Evolutionary conservation across 2,329 filamentous ascomycete species (phyloP), one percentile per base, ranked within the genome.

Genomic region (Colletotrichum tamarilloi): DNA sequence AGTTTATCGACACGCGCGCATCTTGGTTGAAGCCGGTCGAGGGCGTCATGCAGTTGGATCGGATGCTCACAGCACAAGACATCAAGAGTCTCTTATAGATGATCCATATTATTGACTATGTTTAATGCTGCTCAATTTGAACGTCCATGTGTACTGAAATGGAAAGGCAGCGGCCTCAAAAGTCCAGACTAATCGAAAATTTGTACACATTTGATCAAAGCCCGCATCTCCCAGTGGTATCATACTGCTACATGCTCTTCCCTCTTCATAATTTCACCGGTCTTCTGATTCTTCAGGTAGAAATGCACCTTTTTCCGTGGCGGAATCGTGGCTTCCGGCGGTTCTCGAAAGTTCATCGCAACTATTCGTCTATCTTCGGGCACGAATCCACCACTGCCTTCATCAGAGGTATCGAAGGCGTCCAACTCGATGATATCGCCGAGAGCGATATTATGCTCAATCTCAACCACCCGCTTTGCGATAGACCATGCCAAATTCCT

Each of bases 1-100:
- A 85, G 59, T 92, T 86, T 78, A 80, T 81, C 1, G 85, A 89
- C 78, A 83, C 87, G 74, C 81, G 89, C 2, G 88, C 88, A 19
- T 76, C 59, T 12, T 92, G 89, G 89, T 77, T 88, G 49, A 32
- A 62, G 12, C 30, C 64, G 9, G n/a, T 68, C 1, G 57, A 63
- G 5, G 69, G 35, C 1, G 38, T 58, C 16, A 19, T 38, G 38
- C 69, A 72, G 14, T 14, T 53, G 22, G 64, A 67, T 46, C 14
- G 87, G 16, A 60, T 60, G 32, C 64, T 12, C 19, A 28, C 35
- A 14, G 8, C 2, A 8, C 1, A 24, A 11, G 64, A 67, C 7
- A 16, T 60, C 3, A 19, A 28, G 2, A 19, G 32, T 3, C 24
- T 66, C 16, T 26, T 26, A 14, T 46, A 59, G 22, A 49, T 49